These are phyloP conservation scores for Scutellospora calospora DNA, from an alignment of 371 early-diverging fungal species.

Conservation along the genomic window DNA sequence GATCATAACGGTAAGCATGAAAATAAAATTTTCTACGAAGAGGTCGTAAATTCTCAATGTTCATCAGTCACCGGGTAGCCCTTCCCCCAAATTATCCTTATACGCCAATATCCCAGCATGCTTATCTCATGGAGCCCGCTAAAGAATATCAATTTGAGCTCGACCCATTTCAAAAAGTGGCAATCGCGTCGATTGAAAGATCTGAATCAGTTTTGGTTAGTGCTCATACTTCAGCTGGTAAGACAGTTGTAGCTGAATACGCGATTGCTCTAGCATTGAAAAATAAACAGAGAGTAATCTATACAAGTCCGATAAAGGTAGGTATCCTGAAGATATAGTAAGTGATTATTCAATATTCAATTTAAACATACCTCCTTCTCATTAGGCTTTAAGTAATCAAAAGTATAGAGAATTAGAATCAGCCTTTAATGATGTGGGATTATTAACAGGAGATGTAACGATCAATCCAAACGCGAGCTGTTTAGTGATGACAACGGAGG, in stretches of 20 bases:
- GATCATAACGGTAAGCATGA: too few species aligned
- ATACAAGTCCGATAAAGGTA: conserved; percentile 99
- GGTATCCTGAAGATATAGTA: not conserved
- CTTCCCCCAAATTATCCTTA: conserved; percentile 90
- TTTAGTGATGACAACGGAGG: conserved; percentile 99
- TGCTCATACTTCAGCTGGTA: conserved; percentile 99
- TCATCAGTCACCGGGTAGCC: conserved; percentile 96
- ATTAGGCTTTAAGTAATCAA: conserved; percentile 98
- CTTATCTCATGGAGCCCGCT: conserved; percentile 82
- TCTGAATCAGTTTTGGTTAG: conserved; percentile 98
- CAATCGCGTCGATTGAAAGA: conserved; percentile 93
- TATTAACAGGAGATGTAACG: conserved; percentile 99
- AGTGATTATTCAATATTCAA: not conserved
- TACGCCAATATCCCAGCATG: conserved; percentile 87
- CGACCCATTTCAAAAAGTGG: conserved; percentile 98
- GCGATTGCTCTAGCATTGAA: conserved; percentile 96
- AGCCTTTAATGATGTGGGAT: conserved; percentile 99
- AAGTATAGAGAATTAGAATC: conserved; percentile 98
- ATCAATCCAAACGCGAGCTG: conserved; percentile 98
- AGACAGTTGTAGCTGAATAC: conserved; percentile 99
- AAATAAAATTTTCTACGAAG: too few species aligned
- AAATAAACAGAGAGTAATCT: conserved; percentile 98
- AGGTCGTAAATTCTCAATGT: not conserved
- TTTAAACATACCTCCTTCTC: not conserved
- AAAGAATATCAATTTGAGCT: conserved; percentile 94